A percentile compares a stretch with the other conserved stretches of the same genome.
Evolutionary conservation across 2,329 filamentous ascomycete genomes (phyloP).

Genomic region (Penicillium sp.): DNA sequence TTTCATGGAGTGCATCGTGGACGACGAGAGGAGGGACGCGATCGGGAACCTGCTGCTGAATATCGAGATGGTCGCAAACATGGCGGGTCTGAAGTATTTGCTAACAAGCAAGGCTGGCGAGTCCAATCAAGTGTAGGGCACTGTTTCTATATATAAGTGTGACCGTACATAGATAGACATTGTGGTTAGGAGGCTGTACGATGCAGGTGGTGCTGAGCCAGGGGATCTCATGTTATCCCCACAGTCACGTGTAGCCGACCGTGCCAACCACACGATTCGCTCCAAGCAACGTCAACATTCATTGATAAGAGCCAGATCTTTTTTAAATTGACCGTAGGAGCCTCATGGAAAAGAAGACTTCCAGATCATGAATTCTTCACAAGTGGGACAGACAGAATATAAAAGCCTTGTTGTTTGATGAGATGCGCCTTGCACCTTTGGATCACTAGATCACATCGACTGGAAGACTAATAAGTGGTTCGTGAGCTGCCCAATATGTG

Average conservation of each 20-base stretch:
- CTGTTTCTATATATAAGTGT: neutral
- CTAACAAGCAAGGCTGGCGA: neutral
- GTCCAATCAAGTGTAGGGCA: neutral
- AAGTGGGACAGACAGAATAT: neutral
- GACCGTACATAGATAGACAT: neutral
- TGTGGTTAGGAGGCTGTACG: neutral
- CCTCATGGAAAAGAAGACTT: neutral
- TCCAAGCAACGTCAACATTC: neutral
- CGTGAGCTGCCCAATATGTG: neutral
- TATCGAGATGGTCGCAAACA: conserved; percentile 1
- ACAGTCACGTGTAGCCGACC: neutral
- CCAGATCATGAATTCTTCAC: neutral
- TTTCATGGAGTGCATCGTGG: conserved; percentile 4
- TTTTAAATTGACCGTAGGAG: neutral
- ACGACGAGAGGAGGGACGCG: neutral
- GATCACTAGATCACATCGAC: neutral
- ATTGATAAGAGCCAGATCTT: neutral
- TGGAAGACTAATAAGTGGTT: neutral
- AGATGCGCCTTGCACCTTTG: neutral
- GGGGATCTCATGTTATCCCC: neutral
- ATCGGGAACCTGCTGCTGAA: conserved; percentile 4
- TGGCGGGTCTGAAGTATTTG: neutral
- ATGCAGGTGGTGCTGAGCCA: neutral
- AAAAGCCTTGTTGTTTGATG: neutral
- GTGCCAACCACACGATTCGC: neutral